phyloP scores from a whole-genome alignment of 2,329 filamentous ascomycete species.

The Colletotrichum simmondsii region DNA sequence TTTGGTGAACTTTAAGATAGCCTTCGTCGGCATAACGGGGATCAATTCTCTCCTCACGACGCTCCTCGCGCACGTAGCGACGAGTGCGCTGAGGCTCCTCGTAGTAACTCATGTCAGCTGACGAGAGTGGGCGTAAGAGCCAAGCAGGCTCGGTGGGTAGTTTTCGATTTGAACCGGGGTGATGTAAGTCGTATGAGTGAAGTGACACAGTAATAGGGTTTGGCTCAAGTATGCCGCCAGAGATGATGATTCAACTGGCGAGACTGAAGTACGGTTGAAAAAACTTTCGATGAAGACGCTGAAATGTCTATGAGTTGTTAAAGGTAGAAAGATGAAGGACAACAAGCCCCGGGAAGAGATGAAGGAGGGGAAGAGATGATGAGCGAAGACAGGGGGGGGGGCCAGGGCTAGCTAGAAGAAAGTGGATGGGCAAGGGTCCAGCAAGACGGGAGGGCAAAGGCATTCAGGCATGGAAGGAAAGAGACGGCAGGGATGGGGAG shows the following conservation, averaged over 20 bases:
- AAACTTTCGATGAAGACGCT: not conserved
- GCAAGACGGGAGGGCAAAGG: slow-evolving; percentile 25
- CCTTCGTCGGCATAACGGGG: slow-evolving; percentile 66
- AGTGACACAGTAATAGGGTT: not conserved
- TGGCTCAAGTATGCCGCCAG: not conserved
- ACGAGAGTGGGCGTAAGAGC: not conserved
- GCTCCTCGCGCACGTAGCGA: slow-evolving; percentile 65
- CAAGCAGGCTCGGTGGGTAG: not conserved
- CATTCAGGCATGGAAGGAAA: slow-evolving; percentile 9
- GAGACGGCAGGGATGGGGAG: not conserved
- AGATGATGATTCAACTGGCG: not conserved
- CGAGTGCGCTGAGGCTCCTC: slow-evolving; percentile 60
- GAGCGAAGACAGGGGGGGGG: slow-evolving; percentile 16
- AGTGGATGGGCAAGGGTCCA: slow-evolving; percentile 28
- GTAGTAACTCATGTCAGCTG: slow-evolving; percentile 57
- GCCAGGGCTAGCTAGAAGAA: slow-evolving; percentile 16
- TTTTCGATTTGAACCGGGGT: slow-evolving; percentile 12
- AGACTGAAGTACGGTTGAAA: not conserved
- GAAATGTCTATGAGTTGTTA: slow-evolving; percentile 5
- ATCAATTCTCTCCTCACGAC: slow-evolving; percentile 58
- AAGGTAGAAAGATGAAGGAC: not conserved
- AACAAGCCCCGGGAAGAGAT: not conserved
- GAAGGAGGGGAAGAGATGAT: slow-evolving; percentile 17
- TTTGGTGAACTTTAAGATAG: slow-evolving; percentile 55
- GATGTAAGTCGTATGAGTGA: slow-evolving; percentile 1